Evolutionary conservation across 164 flowering plant genomes (phyloP).

Genomic region (Stephania cephalantha): DNA sequence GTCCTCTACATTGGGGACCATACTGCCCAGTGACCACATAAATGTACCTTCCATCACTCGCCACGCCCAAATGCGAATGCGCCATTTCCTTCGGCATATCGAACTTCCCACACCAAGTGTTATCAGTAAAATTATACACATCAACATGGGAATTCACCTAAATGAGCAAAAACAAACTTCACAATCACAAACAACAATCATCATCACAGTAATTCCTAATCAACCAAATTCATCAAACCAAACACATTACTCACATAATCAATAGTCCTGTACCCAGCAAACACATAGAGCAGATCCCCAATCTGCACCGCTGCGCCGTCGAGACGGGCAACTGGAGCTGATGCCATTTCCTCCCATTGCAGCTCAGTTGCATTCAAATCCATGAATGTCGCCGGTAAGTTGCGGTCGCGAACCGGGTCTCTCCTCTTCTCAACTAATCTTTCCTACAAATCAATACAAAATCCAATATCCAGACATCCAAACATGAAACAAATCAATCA

Average conservation of each 20-base stretch:
- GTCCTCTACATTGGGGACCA: constrained; percentile 86
- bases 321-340: constrained; percentile 77
- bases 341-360: constrained; percentile 70
- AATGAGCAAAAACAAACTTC: not conserved
- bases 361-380: constrained; percentile 67
- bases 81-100: constrained; percentile 89
- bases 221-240: not conserved
- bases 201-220: not conserved
- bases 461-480: not conserved
- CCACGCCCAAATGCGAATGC: constrained; percentile 84
- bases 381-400: constrained; percentile 56
- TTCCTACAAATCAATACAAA: constrained; percentile 15
- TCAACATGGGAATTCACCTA: constrained; percentile 92
- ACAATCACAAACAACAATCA: not conserved
- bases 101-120: constrained; percentile 73
- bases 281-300: constrained; percentile 58
- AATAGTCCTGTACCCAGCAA: constrained; percentile 70
- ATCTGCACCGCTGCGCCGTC: constrained; percentile 79
- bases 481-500: not conserved
- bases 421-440: constrained; percentile 2
- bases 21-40: constrained; percentile 76
- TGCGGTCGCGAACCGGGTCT: constrained; percentile 14
- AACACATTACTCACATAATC: constrained; percentile 42
- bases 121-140: constrained; percentile 61
- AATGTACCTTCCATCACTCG: constrained; percentile 74